Evolutionary conservation across 2,329 filamentous ascomycete genomes (phyloP).

Genomic region (Paramyrothecium sp.): DNA sequence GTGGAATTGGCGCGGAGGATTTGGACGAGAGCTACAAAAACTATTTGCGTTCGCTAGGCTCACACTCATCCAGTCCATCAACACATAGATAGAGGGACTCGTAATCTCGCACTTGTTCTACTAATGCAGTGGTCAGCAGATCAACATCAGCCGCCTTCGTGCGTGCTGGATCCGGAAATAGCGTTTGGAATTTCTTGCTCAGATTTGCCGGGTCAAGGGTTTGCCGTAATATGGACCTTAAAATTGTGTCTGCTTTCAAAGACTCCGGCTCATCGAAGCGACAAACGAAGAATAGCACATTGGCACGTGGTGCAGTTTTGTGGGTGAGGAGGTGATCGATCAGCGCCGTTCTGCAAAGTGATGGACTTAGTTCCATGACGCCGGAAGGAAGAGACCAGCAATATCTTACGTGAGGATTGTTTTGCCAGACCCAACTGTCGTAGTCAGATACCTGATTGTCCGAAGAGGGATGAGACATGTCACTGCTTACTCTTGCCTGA

Average conservation of each 20-base stretch:
- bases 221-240: slow-evolving; percentile 14
- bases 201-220: neutral
- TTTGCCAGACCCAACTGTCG: slow-evolving; percentile 25
- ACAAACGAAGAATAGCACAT: slow-evolving; percentile 12
- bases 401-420: slow-evolving; percentile 13
- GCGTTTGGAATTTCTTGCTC: neutral
- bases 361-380: too few relatives aligned
- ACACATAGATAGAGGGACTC: slow-evolving; percentile 22
- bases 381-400: neutral
- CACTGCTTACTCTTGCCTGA: slow-evolving; percentile 25
- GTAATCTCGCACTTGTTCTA: neutral
- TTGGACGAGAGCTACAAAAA: neutral
- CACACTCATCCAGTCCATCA: slow-evolving; percentile 32
- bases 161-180: neutral
- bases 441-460: neutral
- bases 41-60: slow-evolving; percentile 15
- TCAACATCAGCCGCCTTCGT: neutral
- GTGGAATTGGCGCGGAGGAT: neutral
- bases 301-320: neutral
- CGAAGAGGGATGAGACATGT: neutral
- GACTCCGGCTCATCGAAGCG: slow-evolving; percentile 9
- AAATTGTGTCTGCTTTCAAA: slow-evolving; percentile 9
- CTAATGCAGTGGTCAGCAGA: neutral
- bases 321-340: slow-evolving; percentile 8
- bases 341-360: slow-evolving; percentile 1